phyloP scores from a whole-genome alignment of 371 early-diverging fungal genomes.

The Mucor racemosus region DNA sequence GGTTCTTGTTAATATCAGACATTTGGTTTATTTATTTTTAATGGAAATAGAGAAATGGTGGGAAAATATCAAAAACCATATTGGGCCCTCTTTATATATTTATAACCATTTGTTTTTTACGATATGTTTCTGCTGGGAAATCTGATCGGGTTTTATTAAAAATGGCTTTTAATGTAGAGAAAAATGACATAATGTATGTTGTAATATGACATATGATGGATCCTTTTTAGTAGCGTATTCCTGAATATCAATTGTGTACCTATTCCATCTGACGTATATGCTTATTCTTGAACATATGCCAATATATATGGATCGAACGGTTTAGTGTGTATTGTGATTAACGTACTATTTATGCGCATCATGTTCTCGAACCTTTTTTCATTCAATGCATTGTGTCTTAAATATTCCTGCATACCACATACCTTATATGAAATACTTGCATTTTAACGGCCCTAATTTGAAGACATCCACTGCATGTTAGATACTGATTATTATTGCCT shows the following conservation, averaged over 20 bases:
- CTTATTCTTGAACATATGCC: neutral
- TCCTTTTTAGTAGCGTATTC: too few relatives aligned
- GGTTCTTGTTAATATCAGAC: constrained; percentile 4
- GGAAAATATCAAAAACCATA: too few relatives aligned
- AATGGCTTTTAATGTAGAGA: neutral
- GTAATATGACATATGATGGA: neutral
- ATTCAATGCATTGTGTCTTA: too few relatives aligned
- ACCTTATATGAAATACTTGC: too few relatives aligned
- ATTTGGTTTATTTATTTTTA: neutral
- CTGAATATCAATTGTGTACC: neutral
- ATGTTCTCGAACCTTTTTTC: too few relatives aligned
- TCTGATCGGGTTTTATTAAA: neutral
- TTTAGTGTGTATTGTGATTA: too few relatives aligned
- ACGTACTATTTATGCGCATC: too few relatives aligned
- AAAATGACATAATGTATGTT: neutral
- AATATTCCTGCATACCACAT: too few relatives aligned
- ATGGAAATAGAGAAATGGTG: neutral
- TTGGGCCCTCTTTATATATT: neutral
- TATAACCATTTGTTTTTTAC: constrained; percentile 4
- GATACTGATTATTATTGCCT: too few relatives aligned
- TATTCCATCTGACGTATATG: neutral
- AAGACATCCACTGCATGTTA: too few relatives aligned
- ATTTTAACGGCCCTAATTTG: too few relatives aligned
- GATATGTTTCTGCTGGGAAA: constrained; percentile 8
- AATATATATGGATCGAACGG: too few relatives aligned